These are phyloP conservation scores for Calonectria ilicicola DNA, from an alignment of 2,329 filamentous ascomycete species.

Conservation along the genomic window DNA sequence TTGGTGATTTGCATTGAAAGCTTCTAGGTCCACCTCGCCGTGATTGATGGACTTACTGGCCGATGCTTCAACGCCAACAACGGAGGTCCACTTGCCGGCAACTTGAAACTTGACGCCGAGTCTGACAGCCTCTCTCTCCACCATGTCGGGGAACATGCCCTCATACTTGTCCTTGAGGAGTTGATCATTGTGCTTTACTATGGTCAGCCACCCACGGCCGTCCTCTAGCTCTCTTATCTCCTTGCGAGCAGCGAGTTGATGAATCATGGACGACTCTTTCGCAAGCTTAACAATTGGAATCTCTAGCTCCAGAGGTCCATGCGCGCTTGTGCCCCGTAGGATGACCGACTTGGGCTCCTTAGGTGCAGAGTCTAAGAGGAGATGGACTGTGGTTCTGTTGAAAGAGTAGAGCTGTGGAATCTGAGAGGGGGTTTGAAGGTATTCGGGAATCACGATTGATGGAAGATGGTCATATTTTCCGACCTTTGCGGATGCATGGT, in stretches of 20 bases:
- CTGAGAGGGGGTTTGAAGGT: conserved; percentile 72
- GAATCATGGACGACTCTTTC: conserved; percentile 41
- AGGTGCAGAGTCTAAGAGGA: conserved; percentile 65
- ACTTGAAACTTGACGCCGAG: neutral
- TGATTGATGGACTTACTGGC: neutral
- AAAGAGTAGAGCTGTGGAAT: conserved; percentile 77
- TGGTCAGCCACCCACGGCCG: neutral
- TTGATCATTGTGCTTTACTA: neutral
- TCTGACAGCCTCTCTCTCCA: neutral
- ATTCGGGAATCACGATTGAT: conserved; percentile 61
- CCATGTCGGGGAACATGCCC: neutral
- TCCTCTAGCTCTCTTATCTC: conserved; percentile 57
- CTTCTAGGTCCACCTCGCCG: too few species aligned
- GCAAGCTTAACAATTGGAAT: conserved; percentile 67
- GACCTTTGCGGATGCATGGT: conserved; percentile 14
- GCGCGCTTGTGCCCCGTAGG: conserved; percentile 65
- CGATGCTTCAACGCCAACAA: neutral
- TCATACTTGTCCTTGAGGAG: neutral
- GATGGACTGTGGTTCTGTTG: conserved; percentile 72
- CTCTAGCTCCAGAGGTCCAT: conserved; percentile 72
- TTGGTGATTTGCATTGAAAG: neutral
- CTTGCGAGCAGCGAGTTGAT: conserved; percentile 77
- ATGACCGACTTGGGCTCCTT: conserved; percentile 63
- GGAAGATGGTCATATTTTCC: conserved; percentile 65
- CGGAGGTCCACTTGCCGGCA: neutral